phyloP scores from a whole-genome alignment of 495 filamentous ascomycete species.

The Terfezia boudieri region DNA sequence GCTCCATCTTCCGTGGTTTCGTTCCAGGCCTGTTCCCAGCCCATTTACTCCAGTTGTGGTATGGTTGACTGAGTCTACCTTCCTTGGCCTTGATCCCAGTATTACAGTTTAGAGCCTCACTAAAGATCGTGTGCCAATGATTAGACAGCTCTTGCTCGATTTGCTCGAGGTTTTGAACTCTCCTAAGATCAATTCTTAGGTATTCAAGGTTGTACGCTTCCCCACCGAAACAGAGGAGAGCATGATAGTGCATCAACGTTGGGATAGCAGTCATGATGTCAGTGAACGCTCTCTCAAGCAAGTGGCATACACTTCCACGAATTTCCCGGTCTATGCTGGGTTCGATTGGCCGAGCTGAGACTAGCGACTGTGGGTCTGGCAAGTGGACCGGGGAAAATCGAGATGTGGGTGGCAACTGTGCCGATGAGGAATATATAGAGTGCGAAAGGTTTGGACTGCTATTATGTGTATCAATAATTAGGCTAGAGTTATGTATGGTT shows the following conservation, averaged over 20 bases:
- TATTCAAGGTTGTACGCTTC: not conserved
- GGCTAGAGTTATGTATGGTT: not conserved
- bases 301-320: too few relatives aligned
- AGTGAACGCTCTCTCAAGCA: too few relatives aligned
- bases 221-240: not conserved
- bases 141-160: not conserved
- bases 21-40: too few relatives aligned
- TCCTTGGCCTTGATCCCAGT: not conserved
- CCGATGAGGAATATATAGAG: too few relatives aligned
- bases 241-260: not conserved
- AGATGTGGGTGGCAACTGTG: too few relatives aligned
- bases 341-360: not conserved
- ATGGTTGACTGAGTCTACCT: too few relatives aligned
- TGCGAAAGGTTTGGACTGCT: too few relatives aligned
- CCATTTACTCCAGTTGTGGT: too few relatives aligned
- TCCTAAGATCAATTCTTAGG: not conserved
- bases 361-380: not conserved
- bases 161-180: not conserved
- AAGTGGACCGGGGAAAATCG: not conserved
- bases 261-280: not conserved
- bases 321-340: not conserved
- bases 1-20: too few relatives aligned
- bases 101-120: not conserved
- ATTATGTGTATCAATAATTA: not conserved
- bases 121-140: not conserved